phyloP scores from a whole-genome alignment of 2,329 filamentous ascomycete genomes.

The Fusarium buharicum region DNA sequence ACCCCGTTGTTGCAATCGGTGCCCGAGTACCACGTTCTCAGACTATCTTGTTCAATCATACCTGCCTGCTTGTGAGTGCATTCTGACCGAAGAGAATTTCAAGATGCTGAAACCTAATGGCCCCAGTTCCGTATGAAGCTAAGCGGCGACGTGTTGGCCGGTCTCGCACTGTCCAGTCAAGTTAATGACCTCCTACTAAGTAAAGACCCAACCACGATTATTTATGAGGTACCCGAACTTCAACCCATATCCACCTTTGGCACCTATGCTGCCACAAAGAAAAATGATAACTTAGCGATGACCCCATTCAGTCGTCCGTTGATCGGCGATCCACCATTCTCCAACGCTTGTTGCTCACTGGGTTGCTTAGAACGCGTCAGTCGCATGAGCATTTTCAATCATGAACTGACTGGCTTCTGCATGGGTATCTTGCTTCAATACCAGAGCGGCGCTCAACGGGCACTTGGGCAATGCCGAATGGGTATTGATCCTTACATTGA shows the following conservation, averaged over 20 bases:
- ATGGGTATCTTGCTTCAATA: slow-evolving; percentile 29
- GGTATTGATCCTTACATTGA: slow-evolving; percentile 14
- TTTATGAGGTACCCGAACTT: slow-evolving; percentile 15
- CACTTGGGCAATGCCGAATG: slow-evolving; percentile 33
- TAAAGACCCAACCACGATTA: slow-evolving; percentile 7
- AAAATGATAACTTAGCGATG: slow-evolving; percentile 6
- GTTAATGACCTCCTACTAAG: slow-evolving; percentile 12
- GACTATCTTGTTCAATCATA: background rate
- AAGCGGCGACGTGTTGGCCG: slow-evolving; percentile 18
- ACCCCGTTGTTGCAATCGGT: slow-evolving; percentile 20
- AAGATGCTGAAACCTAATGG: background rate
- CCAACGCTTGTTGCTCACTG: slow-evolving; percentile 17
- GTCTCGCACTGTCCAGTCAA: slow-evolving; percentile 1
- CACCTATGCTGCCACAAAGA: slow-evolving; percentile 6
- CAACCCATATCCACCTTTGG: slow-evolving; percentile 15
- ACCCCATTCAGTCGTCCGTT: slow-evolving; percentile 6
- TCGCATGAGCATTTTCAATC: slow-evolving; percentile 16
- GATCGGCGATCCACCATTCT: slow-evolving; percentile 9
- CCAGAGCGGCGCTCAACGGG: slow-evolving; percentile 22
- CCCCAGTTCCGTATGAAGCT: slow-evolving; percentile 29
- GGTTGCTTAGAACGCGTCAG: slow-evolving; percentile 14
- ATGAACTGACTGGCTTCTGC: slow-evolving; percentile 10
- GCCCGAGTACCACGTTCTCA: background rate
- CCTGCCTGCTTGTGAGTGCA: slow-evolving; percentile 21
- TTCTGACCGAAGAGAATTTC: background rate